These are phyloP conservation scores for Pythium apleroticum DNA, from an alignment of 352 stramenopile genomes.

Conservation along the genomic window DNA sequence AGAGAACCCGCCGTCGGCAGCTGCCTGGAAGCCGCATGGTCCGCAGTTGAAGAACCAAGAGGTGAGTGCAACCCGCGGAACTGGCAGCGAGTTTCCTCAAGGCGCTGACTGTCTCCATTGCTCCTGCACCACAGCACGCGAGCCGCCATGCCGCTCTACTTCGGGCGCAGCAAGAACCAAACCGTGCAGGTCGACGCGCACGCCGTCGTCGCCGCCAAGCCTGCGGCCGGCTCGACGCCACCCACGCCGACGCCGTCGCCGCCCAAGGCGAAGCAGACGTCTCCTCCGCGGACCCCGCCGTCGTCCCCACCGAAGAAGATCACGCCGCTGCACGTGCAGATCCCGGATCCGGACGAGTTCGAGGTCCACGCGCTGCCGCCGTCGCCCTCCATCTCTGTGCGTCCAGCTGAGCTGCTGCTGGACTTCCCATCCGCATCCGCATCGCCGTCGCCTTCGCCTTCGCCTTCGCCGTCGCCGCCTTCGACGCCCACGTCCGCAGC, in stretches of 20 bases:
- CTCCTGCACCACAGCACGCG: not conserved
- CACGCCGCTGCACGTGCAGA: constrained; percentile 22
- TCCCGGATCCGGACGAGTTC: constrained; percentile 11
- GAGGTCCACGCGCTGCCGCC: not conserved
- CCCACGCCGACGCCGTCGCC: constrained; percentile 3
- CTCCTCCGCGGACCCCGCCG: constrained; percentile 7
- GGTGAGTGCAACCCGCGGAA: not conserved
- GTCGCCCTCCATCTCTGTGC: constrained; percentile 16
- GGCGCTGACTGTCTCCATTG: not conserved
- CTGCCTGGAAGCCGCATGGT: not conserved
- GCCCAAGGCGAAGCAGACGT: constrained; percentile 2
- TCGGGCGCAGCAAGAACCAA: constrained; percentile 8
- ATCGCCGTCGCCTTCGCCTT: constrained; percentile 9
- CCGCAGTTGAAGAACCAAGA: not conserved
- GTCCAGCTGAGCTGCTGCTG: constrained; percentile 19
- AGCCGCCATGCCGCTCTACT: constrained; percentile 8
- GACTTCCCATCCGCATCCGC: constrained; percentile 7
- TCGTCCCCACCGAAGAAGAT: constrained; percentile 13
- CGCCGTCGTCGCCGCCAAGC: not conserved
- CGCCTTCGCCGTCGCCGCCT: constrained; percentile 4
- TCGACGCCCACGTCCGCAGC: not conserved
- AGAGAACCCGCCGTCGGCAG: not conserved
- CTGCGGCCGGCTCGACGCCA: not conserved
- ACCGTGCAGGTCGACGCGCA: not conserved
- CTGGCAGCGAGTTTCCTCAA: not conserved